Evolutionary conservation across 352 stramenopile genomes (phyloP), one percentile per base, ranked within the genome.

Genomic region (Phytophthora europaea): DNA sequence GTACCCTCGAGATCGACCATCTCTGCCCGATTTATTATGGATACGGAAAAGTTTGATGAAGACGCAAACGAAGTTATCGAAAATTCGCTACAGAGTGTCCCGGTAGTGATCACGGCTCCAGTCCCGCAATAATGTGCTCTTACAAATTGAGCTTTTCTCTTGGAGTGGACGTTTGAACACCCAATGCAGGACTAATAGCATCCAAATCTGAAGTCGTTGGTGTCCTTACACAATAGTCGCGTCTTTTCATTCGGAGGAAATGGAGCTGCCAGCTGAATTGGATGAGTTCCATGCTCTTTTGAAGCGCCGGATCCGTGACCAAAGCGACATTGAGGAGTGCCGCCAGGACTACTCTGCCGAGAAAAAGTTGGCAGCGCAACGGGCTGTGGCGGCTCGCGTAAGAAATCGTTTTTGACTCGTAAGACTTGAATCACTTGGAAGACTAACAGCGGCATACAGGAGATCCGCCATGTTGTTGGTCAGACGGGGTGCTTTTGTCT

Each of bases 401-500:
- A 53, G 47, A 7, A 18, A 28, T 26, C 47, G 2, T 28, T 16
- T 3, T 28, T 53, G 3, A 50, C 20, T 36, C 16, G 20, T 31
- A 57, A 22, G 13, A 36, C 15, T 5, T 36, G n/a, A 33, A 16
- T 55, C 20, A 31, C 9, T 26, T 28, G 8, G 47, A 20, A 13
- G 9, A 36, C 43, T 59, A 56, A 5, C 47, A 22, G 38, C 8
- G 22, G 33, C 48, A n/a, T 67, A 13, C 22, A 86, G 82, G 70
- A 83, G 18, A 76, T 74, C 38, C 72, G 70, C 6, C 84, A 94
- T 55, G 67, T 90, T 56, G 65, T 91, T 6, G 88, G 88, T 0
- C 86, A 95, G 74, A 81, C 86, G 5, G 88, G 88, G 0, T 94
- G 88, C 60, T 95, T 93, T 61, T 95, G 88, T 33, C 64, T 88